Evolutionary conservation across 139 green algal species (phyloP).

Genomic region (Raphidocelis subcapitata): DNA sequence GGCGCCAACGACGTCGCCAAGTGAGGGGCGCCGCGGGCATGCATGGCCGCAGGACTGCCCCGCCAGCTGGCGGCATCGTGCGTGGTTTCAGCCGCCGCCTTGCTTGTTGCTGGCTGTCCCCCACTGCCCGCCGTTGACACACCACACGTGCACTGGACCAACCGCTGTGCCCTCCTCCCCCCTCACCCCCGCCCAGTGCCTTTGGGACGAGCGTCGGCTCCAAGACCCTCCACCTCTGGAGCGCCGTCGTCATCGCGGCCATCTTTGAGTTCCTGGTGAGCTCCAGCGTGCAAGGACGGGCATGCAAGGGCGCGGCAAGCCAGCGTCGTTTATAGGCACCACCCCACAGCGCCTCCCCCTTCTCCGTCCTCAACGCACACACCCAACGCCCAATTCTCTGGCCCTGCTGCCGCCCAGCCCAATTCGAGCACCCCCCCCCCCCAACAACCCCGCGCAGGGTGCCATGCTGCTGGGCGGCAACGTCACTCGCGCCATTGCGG

Average conservation of each 20-base stretch:
- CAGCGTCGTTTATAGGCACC: too few species aligned
- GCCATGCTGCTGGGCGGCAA: slow-evolving; percentile 23
- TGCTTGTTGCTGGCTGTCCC: background rate
- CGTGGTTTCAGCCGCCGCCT: background rate
- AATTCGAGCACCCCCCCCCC: too few species aligned
- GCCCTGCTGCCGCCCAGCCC: too few species aligned
- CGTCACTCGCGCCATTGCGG: slow-evolving; percentile 18
- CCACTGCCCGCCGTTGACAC: too few species aligned
- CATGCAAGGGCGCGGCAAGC: too few species aligned
- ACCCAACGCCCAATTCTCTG: too few species aligned
- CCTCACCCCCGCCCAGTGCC: slow-evolving; percentile 24
- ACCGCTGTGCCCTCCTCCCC: background rate
- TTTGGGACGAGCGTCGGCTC: slow-evolving; percentile 47
- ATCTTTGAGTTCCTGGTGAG: slow-evolving; percentile 39
- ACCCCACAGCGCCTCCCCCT: too few species aligned
- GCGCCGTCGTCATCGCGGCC: slow-evolving; percentile 27
- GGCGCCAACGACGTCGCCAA: slow-evolving; percentile 48
- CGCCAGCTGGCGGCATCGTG: background rate
- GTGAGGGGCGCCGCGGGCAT: background rate
- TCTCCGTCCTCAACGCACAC: too few species aligned
- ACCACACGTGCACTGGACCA: too few species aligned
- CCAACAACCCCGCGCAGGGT: background rate
- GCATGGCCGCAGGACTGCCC: background rate
- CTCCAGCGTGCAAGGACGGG: background rate
- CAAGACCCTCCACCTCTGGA: slow-evolving; percentile 42